These are phyloP conservation scores for Dysphania ambrosioides DNA, from an alignment of 148 eudicot species.

Conservation along the genomic window DNA sequence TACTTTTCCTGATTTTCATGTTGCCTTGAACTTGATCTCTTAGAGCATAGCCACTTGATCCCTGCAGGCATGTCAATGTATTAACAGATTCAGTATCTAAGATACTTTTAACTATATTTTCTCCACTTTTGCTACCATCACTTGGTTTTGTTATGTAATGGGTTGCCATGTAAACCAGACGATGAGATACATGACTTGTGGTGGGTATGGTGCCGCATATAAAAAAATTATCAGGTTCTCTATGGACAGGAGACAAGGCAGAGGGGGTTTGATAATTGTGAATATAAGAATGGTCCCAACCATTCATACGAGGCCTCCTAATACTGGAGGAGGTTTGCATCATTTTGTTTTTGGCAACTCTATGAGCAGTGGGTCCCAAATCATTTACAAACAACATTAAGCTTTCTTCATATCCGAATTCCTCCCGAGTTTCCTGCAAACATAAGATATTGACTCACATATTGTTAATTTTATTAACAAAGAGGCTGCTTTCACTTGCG, in stretches of 20 bases:
- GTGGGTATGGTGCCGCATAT: background rate
- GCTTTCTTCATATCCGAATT: conserved; percentile 54
- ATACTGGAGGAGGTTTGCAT: background rate
- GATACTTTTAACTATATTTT: background rate
- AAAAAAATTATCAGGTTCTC: background rate
- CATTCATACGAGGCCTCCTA: background rate
- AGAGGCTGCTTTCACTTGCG: background rate
- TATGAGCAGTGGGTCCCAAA: conserved; percentile 70
- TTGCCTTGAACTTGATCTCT: conserved; percentile 4
- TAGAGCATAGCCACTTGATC: background rate
- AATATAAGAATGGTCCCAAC: background rate
- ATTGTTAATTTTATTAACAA: too few relatives aligned
- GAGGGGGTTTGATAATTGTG: conserved; percentile 12
- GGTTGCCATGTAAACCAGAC: background rate
- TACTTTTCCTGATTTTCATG: background rate
- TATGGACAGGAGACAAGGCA: conserved; percentile 14
- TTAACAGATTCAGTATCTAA: background rate
- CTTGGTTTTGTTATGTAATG: background rate
- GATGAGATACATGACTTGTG: background rate
- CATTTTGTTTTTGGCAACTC: conserved; percentile 58
- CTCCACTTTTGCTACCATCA: conserved; percentile 1
- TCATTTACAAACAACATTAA: conserved; percentile 55
- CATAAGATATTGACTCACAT: background rate
- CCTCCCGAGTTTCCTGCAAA: conserved; percentile 42
- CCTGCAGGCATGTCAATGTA: background rate